These are phyloP conservation scores for Moringa oleifera DNA, from an alignment of 345 rosid species.

Conservation along the genomic window DNA sequence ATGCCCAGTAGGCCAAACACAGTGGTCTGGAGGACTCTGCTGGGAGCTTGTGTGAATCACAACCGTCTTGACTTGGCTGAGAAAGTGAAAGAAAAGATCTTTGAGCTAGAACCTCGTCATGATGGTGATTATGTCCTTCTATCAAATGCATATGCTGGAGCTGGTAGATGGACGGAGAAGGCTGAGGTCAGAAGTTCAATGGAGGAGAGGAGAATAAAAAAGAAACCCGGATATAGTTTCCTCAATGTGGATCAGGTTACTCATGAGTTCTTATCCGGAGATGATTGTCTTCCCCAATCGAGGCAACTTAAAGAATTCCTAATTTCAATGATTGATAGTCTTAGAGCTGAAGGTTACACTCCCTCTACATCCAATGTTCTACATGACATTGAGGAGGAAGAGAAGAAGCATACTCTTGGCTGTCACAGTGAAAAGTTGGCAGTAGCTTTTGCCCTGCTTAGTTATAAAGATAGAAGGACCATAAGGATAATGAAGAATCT, in stretches of 20 bases:
- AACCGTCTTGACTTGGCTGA: conserved; percentile 34
- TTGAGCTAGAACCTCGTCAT: conserved; percentile 37
- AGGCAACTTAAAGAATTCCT: conserved; percentile 23
- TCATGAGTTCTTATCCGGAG: conserved; percentile 39
- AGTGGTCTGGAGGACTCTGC: conserved; percentile 46
- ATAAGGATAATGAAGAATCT: conserved; percentile 44
- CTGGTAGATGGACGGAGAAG: conserved; percentile 34
- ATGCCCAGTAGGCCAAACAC: conserved; percentile 41
- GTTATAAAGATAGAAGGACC: conserved; percentile 15
- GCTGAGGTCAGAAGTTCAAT: conserved; percentile 31
- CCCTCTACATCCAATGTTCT: conserved; percentile 27
- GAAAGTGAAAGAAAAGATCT: conserved; percentile 30
- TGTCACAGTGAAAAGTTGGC: conserved; percentile 54
- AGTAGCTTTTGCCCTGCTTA: conserved; percentile 36
- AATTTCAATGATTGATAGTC: conserved; percentile 18
- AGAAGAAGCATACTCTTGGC: conserved; percentile 42
- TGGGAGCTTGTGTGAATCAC: conserved; percentile 49
- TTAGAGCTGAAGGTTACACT: conserved; percentile 33
- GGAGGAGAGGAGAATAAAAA: conserved; percentile 37
- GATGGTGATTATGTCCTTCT: conserved; percentile 56
- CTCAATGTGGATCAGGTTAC: conserved; percentile 26
- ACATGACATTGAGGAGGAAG: conserved; percentile 52
- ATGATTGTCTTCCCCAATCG: conserved; percentile 33
- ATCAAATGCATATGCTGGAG: conserved; percentile 45
- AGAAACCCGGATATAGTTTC: conserved; percentile 36